Evolutionary conservation across 169 alveolate genomes (phyloP).

Genomic region (Cryptosporidium meleagridis): DNA sequence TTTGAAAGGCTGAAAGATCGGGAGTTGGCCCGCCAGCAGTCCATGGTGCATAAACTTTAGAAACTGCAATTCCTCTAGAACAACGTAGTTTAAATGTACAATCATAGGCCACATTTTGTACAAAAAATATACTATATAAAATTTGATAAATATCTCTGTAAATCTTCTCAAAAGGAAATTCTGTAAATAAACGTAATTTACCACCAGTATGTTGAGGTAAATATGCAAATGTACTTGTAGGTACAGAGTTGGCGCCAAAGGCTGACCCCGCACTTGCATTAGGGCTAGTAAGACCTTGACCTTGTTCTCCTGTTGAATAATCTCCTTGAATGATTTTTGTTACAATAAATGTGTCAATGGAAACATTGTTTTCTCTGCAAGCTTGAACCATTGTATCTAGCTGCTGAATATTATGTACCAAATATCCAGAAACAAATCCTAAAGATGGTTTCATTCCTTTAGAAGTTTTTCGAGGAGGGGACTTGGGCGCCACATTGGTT

Average conservation of each 20-base stretch:
- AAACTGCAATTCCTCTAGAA: slow-evolving; percentile 76
- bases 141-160: slow-evolving; percentile 52
- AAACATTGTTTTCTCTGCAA: slow-evolving; percentile 39
- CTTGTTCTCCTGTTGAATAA: not conserved
- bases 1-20: slow-evolving; percentile 77
- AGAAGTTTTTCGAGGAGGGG: slow-evolving; percentile 70
- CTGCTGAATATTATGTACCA: slow-evolving; percentile 63
- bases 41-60: slow-evolving; percentile 78
- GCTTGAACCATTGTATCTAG: slow-evolving; percentile 30
- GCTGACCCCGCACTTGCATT: not conserved
- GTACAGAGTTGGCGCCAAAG: not conserved
- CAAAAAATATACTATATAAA: slow-evolving; percentile 15
- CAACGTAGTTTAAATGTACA: slow-evolving; percentile 76
- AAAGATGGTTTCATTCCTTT: slow-evolving; percentile 48
- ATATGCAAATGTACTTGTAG: slow-evolving; percentile 64
- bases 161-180: slow-evolving; percentile 36
- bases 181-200: slow-evolving; percentile 26
- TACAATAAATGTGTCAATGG: slow-evolving; percentile 52
- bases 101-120: slow-evolving; percentile 64
- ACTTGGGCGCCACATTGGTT: slow-evolving; percentile 47
- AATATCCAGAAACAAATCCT: slow-evolving; percentile 69
- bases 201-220: slow-evolving; percentile 72
- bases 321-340: not conserved
- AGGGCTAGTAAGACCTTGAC: not conserved
- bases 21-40: slow-evolving; percentile 78